Base-by-base conservation (phyloP, 2,329 filamentous ascomycete species). In the Xylariaceae sp. region DNA sequence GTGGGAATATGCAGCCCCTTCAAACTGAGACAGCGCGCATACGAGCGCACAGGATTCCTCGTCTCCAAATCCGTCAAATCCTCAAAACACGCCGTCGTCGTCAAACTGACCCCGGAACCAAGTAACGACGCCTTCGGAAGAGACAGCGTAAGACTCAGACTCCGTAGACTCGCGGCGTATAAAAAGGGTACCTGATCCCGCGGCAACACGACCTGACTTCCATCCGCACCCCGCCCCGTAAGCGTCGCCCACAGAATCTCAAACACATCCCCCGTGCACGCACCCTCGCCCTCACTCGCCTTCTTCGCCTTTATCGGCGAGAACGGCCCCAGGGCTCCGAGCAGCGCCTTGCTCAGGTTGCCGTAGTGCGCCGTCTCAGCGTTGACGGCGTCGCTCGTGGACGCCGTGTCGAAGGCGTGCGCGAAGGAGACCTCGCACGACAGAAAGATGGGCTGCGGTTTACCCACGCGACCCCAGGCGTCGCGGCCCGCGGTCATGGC, bases 341-440 rank as follows among this genome's bases (percentile, higher is more conserved):
- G 74, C 11, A 92, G 77, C 0, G 78, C 77, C 74, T 91, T 90
- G 75, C 84, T 86, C 11, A 92, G 77, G 8, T 76, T 79, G 1
- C 89, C 88, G 68, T 92, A 92, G 74, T 92, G 87, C 23, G 91
- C 83, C 1, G 89, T 92, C 69, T 88, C 88, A n/a, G 74, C 73
- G 51, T 84, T 81, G 39, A 92, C 80, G 7, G 75, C 75, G 73
- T 92, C 89, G 3, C 73, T 72, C 1, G 77, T 67, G 0, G 85
- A 84, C 1, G 87, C 83, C 0, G 80, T 77, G 52, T 75, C 75
- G 68, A 91, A 90, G 0, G 79, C 72, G 6, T 74, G 69, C 11
- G 73, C 71, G 61, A 91, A 79, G 2, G 77, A 79, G 2, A 90
- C 77, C 17, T 80, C 78, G 39, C 84, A 80, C 3, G 85, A 86